Evolutionary conservation across 768 basidiomycete species (phyloP).

Genomic region (Naganishia vishniacii): DNA sequence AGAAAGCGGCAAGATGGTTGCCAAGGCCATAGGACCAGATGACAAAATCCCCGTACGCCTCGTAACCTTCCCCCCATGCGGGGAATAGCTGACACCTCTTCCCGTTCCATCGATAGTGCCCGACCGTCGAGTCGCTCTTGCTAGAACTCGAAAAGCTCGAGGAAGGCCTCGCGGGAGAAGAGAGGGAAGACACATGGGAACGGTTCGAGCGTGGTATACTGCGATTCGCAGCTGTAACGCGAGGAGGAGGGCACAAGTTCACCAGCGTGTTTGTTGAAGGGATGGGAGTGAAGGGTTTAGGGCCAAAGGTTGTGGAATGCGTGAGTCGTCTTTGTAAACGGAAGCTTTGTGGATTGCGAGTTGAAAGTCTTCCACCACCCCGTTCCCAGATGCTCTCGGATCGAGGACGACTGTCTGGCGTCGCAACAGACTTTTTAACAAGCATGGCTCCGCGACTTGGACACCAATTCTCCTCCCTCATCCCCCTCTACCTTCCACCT

Average conservation of each 20-base stretch:
- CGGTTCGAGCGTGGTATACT: conserved; percentile 50
- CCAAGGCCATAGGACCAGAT: conserved; percentile 31
- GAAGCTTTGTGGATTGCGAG: background rate
- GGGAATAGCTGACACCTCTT: background rate
- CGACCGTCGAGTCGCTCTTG: conserved; percentile 40
- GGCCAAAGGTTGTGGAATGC: conserved; percentile 40
- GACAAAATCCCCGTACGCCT: conserved; percentile 41
- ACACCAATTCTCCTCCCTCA: conserved; percentile 45
- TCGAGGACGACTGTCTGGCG: conserved; percentile 44
- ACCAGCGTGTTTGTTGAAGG: conserved; percentile 39
- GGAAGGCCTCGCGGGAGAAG: conserved; percentile 40
- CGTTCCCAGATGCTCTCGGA: conserved; percentile 44
- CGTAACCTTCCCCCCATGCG: too few relatives aligned
- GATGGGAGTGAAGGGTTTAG: conserved; percentile 43
- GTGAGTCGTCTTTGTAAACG: conserved; percentile 33
- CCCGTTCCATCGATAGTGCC: conserved; percentile 31
- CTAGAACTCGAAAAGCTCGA: conserved; percentile 44
- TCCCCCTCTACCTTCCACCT: conserved; percentile 48
- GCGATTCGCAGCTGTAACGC: conserved; percentile 49
- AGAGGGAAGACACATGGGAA: conserved; percentile 52
- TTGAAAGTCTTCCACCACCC: too few relatives aligned
- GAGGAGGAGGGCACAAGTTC: conserved; percentile 49
- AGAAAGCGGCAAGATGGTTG: conserved; percentile 7
- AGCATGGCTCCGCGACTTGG: conserved; percentile 49
- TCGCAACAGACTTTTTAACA: conserved; percentile 47